A percentile compares a stretch with the other conserved stretches of the same genome.
Evolutionary conservation across 2,329 filamentous ascomycete genomes (phyloP).

Genomic region (Colletotrichum brevisporum): DNA sequence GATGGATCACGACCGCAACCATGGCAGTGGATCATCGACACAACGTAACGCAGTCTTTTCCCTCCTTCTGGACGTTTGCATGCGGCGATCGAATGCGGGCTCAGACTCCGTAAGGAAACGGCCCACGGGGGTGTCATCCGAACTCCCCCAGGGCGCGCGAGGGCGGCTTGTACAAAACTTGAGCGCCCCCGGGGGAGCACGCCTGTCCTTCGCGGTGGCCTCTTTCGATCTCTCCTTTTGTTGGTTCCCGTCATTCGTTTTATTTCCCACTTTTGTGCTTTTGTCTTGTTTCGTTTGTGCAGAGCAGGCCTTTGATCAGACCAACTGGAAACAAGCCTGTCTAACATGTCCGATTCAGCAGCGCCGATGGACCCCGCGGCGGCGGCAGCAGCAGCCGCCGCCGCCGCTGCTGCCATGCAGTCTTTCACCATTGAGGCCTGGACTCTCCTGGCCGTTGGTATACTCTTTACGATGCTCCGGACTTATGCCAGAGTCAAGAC

Average conservation of each 20-base stretch:
- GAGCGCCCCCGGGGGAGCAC: neutral
- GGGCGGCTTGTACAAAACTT: constrained; percentile 9
- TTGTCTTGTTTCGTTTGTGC: constrained; percentile 10
- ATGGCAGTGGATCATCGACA: constrained; percentile 11
- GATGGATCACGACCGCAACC: constrained; percentile 13
- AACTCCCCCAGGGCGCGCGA: neutral
- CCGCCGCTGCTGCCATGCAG: constrained; percentile 44
- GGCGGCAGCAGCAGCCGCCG: constrained; percentile 42
- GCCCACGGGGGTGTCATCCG: neutral
- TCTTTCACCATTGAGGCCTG: constrained; percentile 53
- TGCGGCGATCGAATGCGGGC: constrained; percentile 8
- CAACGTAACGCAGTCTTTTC: neutral
- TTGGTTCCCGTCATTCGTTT: neutral
- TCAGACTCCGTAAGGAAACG: neutral
- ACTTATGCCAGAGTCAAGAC: constrained; percentile 52
- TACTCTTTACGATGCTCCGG: constrained; percentile 52
- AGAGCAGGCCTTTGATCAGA: constrained; percentile 1
- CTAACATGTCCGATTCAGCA: constrained; percentile 10
- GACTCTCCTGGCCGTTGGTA: constrained; percentile 52
- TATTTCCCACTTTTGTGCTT: neutral
- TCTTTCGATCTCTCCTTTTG: neutral
- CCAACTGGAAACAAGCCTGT: neutral
- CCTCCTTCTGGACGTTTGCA: constrained; percentile 1
- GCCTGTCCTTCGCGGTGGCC: neutral
- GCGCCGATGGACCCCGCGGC: constrained; percentile 40